Conservation (phyloP, 495 filamentous ascomycete genomes). For the Hamigera avellanea region DNA sequence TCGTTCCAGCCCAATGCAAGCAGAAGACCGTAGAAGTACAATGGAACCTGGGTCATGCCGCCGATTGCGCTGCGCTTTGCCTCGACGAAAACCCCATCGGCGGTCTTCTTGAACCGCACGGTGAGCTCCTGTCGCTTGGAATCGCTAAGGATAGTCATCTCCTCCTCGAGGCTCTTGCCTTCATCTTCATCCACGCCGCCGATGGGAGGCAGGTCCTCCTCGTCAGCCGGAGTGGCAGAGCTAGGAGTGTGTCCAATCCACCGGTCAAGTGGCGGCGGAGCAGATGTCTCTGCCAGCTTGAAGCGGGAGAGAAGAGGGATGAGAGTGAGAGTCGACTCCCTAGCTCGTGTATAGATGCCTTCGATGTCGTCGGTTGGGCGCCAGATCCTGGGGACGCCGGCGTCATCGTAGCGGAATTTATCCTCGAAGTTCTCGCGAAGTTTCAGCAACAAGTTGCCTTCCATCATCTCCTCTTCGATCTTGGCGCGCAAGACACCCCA, state of each 20-base stretch:
- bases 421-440: conserved; percentile 97
- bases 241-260: conserved; percentile 77
- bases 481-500: conserved; percentile 84
- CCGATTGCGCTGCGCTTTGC: conserved; percentile 94
- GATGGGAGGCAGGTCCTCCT: conserved; percentile 78
- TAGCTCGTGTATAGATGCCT: conserved; percentile 78
- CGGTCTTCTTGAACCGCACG: conserved; percentile 93
- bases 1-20: conserved; percentile 96
- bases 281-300: conserved; percentile 52
- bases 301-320: conserved; percentile 88
- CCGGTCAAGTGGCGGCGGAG: conserved; percentile 64
- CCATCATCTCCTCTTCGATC: conserved; percentile 96
- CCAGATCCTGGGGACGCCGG: conserved; percentile 92
- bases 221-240: conserved; percentile 66
- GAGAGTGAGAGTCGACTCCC: conserved; percentile 78
- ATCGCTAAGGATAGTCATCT: conserved; percentile 87
- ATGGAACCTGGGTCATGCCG: conserved; percentile 83
- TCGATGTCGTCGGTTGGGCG: conserved; percentile 96
- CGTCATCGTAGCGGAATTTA: conserved; percentile 95
- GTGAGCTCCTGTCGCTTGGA: conserved; percentile 78
- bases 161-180: conserved; percentile 84
- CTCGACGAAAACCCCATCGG: conserved; percentile 94
- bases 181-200: conserved; percentile 88
- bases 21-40: conserved; percentile 87
- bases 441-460: conserved; percentile 91